Evolutionary conservation across 2,329 filamentous ascomycete genomes (phyloP).

Genomic region (Zalaria sp.): DNA sequence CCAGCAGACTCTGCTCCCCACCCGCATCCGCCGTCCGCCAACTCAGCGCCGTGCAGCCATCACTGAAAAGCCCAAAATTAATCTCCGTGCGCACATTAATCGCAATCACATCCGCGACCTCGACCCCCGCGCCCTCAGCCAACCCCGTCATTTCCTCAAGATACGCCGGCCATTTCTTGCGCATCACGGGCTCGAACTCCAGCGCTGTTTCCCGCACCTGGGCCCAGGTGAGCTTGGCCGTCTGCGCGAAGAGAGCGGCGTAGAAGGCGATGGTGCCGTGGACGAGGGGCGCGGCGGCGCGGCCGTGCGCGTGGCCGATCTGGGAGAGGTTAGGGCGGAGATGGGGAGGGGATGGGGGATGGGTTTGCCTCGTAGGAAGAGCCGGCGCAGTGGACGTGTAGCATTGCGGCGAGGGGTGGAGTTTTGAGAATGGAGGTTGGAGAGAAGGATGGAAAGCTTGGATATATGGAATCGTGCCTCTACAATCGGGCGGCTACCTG

Average conservation of each 20-base stretch:
- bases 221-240: slow-evolving; percentile 32
- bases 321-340: slow-evolving; percentile 9
- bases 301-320: slow-evolving; percentile 37
- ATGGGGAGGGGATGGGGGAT: not conserved
- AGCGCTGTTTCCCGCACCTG: slow-evolving; percentile 31
- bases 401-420: slow-evolving; percentile 15
- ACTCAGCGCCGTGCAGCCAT: slow-evolving; percentile 42
- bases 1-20: slow-evolving; percentile 24
- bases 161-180: slow-evolving; percentile 26
- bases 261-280: slow-evolving; percentile 33
- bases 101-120: slow-evolving; percentile 39
- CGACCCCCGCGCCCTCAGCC: slow-evolving; percentile 33
- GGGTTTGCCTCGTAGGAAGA: slow-evolving; percentile 26
- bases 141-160: slow-evolving; percentile 37
- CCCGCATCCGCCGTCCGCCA: slow-evolving; percentile 25
- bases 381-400: slow-evolving; percentile 26
- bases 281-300: slow-evolving; percentile 24
- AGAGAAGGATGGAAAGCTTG: not conserved
- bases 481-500: too few species aligned
- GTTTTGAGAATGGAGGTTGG: not conserved
- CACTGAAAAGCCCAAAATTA: slow-evolving; percentile 41
- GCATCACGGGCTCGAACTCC: slow-evolving; percentile 32
- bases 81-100: slow-evolving; percentile 46
- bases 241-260: slow-evolving; percentile 29
- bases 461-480: too few species aligned